A percentile compares a stretch with the other conserved stretches of the same genome.
Conservation (phyloP, 805 yeast species). For the Starmerella stigmatis region DNA sequence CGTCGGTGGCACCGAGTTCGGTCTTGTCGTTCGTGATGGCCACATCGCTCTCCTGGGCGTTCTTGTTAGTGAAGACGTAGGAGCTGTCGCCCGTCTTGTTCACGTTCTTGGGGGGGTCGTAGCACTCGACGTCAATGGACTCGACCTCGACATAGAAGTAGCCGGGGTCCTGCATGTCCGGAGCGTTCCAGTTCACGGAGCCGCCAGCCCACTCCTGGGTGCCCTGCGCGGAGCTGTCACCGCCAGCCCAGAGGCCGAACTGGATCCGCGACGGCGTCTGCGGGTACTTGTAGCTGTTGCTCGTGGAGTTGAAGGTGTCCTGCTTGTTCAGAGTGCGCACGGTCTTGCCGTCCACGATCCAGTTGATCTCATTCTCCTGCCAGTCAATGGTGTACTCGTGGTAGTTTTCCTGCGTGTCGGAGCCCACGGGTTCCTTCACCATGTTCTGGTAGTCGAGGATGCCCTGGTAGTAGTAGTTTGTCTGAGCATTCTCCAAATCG, state of each 20-base stretch:
- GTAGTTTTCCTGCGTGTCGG: constrained; percentile 52
- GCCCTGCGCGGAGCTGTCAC: constrained; percentile 41
- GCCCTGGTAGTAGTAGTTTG: constrained; percentile 76
- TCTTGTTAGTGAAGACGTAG: constrained; percentile 45
- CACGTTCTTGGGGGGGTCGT: constrained; percentile 57
- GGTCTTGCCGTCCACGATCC: constrained; percentile 61
- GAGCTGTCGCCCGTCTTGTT: constrained; percentile 38
- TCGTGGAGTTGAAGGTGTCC: constrained; percentile 49
- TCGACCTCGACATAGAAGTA: constrained; percentile 63
- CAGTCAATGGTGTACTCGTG: constrained; percentile 75
- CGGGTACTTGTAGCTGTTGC: constrained; percentile 63
- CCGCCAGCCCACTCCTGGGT: constrained; percentile 87
- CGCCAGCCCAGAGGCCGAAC: constrained; percentile 48
- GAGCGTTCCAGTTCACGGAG: constrained; percentile 65
- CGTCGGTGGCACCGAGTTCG: constrained; percentile 47
- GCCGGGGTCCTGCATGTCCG: constrained; percentile 43
- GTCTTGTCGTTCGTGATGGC: constrained; percentile 55
- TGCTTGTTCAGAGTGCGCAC: constrained; percentile 54
- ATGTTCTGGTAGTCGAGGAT: constrained; percentile 55
- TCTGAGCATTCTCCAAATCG: constrained; percentile 54
- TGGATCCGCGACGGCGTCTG: constrained; percentile 85
- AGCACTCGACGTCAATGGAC: constrained; percentile 53
- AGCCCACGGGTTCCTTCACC: constrained; percentile 34
- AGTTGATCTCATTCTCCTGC: constrained; percentile 57
- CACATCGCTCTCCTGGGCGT: constrained; percentile 39